These are phyloP conservation scores for Geotrichum restrictum DNA, from an alignment of 1,139 yeast species.

Conservation along the genomic window DNA sequence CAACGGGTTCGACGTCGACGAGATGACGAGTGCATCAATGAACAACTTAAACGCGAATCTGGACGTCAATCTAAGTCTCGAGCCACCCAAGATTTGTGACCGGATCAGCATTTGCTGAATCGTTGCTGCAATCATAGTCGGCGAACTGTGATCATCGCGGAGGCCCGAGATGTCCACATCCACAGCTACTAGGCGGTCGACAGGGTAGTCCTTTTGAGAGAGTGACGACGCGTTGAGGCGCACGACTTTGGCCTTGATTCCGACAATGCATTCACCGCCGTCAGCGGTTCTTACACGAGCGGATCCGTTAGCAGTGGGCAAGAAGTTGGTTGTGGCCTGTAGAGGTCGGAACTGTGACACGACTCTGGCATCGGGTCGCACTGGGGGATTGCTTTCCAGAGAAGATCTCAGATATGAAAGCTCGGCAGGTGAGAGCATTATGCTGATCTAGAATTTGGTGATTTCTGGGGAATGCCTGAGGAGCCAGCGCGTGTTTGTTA, in stretches of 20 bases:
- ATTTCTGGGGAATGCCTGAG: not conserved
- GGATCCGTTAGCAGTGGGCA: constrained; percentile 88
- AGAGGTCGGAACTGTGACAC: constrained; percentile 75
- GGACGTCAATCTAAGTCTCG: constrained; percentile 58
- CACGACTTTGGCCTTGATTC: constrained; percentile 84
- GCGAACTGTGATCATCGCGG: constrained; percentile 37
- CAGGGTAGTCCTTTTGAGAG: constrained; percentile 23
- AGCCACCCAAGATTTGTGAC: constrained; percentile 42
- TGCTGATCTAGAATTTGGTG: constrained; percentile 15
- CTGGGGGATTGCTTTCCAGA: constrained; percentile 54
- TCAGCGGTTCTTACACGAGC: constrained; percentile 80
- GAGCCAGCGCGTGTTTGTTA: too few relatives aligned
- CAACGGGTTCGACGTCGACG: constrained; percentile 67
- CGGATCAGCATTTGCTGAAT: constrained; percentile 34
- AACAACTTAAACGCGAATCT: constrained; percentile 71
- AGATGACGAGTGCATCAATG: constrained; percentile 74
- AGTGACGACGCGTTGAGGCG: constrained; percentile 26
- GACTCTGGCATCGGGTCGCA: constrained; percentile 79
- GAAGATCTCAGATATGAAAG: constrained; percentile 76
- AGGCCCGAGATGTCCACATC: constrained; percentile 60
- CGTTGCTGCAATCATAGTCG: constrained; percentile 45
- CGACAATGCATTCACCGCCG: constrained; percentile 89
- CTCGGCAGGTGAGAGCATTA: constrained; percentile 74
- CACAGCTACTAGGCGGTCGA: constrained; percentile 53
- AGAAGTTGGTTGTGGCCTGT: constrained; percentile 73